phyloP scores from a whole-genome alignment of 2,329 filamentous ascomycete species.

The Verticillium isaacii region DNA sequence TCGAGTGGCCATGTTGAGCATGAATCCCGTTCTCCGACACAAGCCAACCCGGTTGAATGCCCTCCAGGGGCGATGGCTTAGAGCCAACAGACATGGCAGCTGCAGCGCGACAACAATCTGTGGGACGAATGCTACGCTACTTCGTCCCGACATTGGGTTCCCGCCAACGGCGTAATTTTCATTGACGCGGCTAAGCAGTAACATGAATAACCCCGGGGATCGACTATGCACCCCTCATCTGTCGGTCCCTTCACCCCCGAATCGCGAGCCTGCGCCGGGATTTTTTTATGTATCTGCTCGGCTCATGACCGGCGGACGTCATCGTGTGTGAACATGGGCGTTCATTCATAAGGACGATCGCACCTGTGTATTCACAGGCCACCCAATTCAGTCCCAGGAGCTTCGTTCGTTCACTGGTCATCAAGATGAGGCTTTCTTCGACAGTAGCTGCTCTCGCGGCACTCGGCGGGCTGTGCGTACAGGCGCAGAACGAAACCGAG shows the following conservation, averaged over 20 bases:
- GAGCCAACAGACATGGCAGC: neutral
- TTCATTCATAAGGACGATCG: neutral
- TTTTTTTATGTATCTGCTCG: neutral
- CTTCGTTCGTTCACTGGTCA: neutral
- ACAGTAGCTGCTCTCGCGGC: neutral
- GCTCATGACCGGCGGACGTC: neutral
- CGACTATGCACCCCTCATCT: neutral
- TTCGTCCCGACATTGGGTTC: neutral
- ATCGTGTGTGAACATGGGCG: neutral
- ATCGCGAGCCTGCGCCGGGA: neutral
- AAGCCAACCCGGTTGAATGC: neutral
- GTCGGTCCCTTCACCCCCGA: neutral
- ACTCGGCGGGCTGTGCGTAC: neutral
- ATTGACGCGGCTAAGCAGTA: neutral
- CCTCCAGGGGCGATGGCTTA: too few relatives aligned
- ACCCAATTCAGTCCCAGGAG: too few relatives aligned
- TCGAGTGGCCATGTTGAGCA: neutral
- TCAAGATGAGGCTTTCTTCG: neutral
- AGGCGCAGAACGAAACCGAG: conserved; percentile 4
- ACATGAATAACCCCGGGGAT: neutral
- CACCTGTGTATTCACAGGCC: too few relatives aligned
- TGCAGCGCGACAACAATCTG: neutral
- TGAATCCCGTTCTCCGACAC: neutral
- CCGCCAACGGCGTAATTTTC: neutral
- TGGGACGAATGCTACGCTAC: neutral